Evolutionary conservation across 768 basidiomycete species (phyloP).

Genomic region (Boletellus emodensis): DNA sequence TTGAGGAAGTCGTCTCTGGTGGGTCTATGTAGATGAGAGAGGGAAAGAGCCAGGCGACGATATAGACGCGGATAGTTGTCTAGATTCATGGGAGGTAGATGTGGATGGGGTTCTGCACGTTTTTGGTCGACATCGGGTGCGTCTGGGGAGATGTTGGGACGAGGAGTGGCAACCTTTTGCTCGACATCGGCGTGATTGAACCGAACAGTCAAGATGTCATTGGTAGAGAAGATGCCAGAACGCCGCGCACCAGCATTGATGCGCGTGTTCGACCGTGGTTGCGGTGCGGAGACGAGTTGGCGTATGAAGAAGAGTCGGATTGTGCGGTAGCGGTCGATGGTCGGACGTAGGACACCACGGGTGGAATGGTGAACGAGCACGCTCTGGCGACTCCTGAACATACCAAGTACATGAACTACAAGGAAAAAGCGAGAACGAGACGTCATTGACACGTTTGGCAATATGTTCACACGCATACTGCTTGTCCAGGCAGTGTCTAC

Average conservation of each 20-base stretch:
- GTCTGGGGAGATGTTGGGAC: slow-evolving; percentile 2
- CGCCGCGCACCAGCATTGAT: not conserved
- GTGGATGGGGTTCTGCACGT: slow-evolving; percentile 1
- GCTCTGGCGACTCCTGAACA: slow-evolving; percentile 12
- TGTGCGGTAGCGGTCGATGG: slow-evolving; percentile 53
- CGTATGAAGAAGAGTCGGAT: slow-evolving; percentile 57
- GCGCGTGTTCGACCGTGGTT: not conserved
- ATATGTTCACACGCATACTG: not conserved
- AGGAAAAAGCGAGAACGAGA: too few species aligned
- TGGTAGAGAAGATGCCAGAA: not conserved
- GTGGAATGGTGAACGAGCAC: slow-evolving; percentile 23
- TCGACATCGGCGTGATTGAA: slow-evolving; percentile 16
- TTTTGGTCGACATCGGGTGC: slow-evolving; percentile 7
- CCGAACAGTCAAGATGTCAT: slow-evolving; percentile 1
- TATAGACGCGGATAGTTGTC: slow-evolving; percentile 82
- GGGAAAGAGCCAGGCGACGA: slow-evolving; percentile 68
- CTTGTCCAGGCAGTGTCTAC: too few species aligned
- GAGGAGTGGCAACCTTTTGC: not conserved
- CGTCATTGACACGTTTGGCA: slow-evolving; percentile 1
- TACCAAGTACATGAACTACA: not conserved
- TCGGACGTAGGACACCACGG: slow-evolving; percentile 23
- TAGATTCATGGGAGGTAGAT: slow-evolving; percentile 36
- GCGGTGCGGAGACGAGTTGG: slow-evolving; percentile 16
- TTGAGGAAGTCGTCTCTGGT: slow-evolving; percentile 86
- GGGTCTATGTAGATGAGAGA: slow-evolving; percentile 75